These are phyloP conservation scores for Ascochyta lentis DNA, from an alignment of 2,329 filamentous ascomycete genomes.

Conservation along the genomic window DNA sequence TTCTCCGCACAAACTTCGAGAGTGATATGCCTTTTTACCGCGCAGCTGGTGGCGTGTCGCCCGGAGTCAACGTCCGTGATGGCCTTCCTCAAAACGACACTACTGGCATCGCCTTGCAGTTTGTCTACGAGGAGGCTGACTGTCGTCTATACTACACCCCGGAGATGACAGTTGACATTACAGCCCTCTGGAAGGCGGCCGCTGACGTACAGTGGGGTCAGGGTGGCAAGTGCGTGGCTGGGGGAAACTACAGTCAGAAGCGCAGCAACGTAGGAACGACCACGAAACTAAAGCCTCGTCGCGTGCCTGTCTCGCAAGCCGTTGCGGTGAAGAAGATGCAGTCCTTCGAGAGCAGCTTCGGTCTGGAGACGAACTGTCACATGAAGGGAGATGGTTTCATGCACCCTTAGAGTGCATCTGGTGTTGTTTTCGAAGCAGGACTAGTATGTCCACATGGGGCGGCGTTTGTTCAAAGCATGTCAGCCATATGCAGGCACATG, in stretches of 20 bases:
- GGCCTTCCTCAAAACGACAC: conserved; percentile 42
- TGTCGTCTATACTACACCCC: conserved; percentile 51
- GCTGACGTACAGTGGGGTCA: conserved; percentile 46
- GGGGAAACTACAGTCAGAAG: conserved; percentile 30
- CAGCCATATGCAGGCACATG: conserved; percentile 8
- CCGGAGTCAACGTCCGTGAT: conserved; percentile 46
- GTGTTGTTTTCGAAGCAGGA: conserved; percentile 2
- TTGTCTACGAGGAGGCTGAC: conserved; percentile 49
- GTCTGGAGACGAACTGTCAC: conserved; percentile 38
- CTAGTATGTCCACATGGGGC: not conserved
- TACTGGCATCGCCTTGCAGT: conserved; percentile 45
- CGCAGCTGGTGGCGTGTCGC: conserved; percentile 8
- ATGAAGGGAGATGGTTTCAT: conserved; percentile 44
- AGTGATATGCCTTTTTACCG: conserved; percentile 37
- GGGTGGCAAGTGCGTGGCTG: conserved; percentile 41
- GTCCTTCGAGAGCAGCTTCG: conserved; percentile 37
- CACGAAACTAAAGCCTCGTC: conserved; percentile 31
- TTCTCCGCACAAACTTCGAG: conserved; percentile 35
- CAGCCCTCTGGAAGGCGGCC: conserved; percentile 48
- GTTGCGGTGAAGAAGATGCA: conserved; percentile 29
- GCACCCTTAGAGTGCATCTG: conserved; percentile 33
- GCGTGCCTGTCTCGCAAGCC: conserved; percentile 23
- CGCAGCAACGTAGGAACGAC: conserved; percentile 29
- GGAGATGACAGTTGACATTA: conserved; percentile 50
- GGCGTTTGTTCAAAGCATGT: conserved; percentile 12